Evolutionary conservation across 352 stramenopile species (phyloP), one percentile per base, ranked within the genome.

Genomic region (Pythium brassicae): DNA sequence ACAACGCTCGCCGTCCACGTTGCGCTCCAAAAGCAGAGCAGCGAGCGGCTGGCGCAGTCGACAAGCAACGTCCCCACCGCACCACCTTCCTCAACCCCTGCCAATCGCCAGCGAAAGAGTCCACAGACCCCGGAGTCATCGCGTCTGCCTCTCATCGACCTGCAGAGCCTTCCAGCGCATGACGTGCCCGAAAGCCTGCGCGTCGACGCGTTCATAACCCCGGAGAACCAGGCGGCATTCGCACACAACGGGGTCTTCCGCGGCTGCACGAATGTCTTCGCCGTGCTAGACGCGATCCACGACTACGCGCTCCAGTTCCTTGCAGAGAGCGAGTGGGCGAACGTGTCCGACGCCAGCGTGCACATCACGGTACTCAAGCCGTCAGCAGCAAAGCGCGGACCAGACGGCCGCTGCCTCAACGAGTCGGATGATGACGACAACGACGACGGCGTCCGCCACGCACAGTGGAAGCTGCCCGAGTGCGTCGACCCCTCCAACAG

Each of bases 221-320:
- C 23, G 1, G 55, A 82, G n/a, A 69, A 70, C 49, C 61, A 79
- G 8, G 42, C 48, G 9, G 55, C 65, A 11, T 90, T 92, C 40
- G 68, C 76, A 27, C 79, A 92, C 55, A 51, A 51, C 7, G 62
- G 59, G 0, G 47, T 92, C 12, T 89, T 92, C 51, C 60, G 78
- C 17, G 63, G 63, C 19, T 84, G 76, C 59, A 62, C 61, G n/a
- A 73, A 82, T 37, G 79, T 92, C 0, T 74, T 89, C 12, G 68
- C 66, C 1, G 69, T 80, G n/a, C 59, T 92, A 19, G 76, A 88
- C 56, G 68, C 65, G 32, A 85, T 92, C 55, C 76, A 77, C 34
- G 57, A 66, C 39, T 92, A 92, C 57, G 53, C 83, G 27, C 35
- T 58, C 10, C 62, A 57, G 22, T 89, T 83, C 63, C 83, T 92